These are phyloP conservation scores for Barbarea vulgaris DNA, from an alignment of 345 rosid genomes.

Conservation along the genomic window DNA sequence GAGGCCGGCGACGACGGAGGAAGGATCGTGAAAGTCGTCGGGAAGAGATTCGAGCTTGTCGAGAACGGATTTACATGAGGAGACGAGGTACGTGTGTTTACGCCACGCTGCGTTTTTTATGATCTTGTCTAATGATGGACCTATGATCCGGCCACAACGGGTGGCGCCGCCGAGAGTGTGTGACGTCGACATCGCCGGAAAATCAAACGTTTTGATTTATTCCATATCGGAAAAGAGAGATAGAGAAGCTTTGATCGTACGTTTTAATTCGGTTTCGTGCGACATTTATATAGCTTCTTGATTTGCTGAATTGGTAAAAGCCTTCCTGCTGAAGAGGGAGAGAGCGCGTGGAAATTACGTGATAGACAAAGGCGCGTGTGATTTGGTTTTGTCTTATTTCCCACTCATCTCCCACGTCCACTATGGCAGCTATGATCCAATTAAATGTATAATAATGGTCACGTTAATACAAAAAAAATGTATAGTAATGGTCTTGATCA, in stretches of 20 bases:
- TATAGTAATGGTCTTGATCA: conserved; percentile 4
- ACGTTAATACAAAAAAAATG: background rate
- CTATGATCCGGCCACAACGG: conserved; percentile 77
- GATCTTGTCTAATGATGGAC: conserved; percentile 84
- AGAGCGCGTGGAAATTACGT: conserved; percentile 27
- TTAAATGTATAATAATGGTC: conserved; percentile 2
- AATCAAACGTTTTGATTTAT: background rate
- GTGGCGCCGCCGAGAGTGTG: conserved; percentile 82
- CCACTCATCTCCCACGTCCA: conserved; percentile 39
- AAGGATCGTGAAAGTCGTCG: conserved; percentile 48
- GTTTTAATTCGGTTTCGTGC: conserved; percentile 4
- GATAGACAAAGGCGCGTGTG: conserved; percentile 16
- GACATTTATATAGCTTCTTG: conserved; percentile 34
- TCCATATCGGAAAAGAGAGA: conserved; percentile 3
- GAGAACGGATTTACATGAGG: conserved; percentile 85
- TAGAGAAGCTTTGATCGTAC: conserved; percentile 31
- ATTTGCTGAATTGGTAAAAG: conserved; percentile 44
- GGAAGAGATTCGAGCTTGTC: conserved; percentile 72
- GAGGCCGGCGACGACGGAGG: conserved; percentile 61
- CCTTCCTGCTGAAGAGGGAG: conserved; percentile 31
- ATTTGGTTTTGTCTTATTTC: background rate
- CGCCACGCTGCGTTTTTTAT: conserved; percentile 97
- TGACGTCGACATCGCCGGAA: conserved; percentile 57
- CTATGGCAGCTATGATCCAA: conserved; percentile 12
- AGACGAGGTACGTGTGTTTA: conserved; percentile 84